A percentile compares a stretch with the other conserved stretches of the same genome.
Evolutionary conservation across 2,329 filamentous ascomycete species (phyloP).

Genomic region (Aspergillus sclerotialis): DNA sequence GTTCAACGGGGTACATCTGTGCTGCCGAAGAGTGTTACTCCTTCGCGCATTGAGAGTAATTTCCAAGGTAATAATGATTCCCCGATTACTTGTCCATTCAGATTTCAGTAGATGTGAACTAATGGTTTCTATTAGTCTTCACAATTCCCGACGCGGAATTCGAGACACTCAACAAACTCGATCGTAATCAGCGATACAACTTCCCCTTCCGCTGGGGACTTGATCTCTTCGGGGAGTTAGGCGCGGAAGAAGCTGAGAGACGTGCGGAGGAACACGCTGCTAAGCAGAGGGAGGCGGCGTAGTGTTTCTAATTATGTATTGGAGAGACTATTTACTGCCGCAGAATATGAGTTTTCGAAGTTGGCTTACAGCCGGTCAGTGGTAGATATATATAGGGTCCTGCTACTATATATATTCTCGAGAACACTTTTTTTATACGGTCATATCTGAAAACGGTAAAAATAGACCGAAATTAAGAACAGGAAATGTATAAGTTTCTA

Average conservation of each 20-base stretch:
- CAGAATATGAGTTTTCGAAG: too few species aligned
- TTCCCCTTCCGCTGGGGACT: conserved; percentile 32
- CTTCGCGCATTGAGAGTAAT: conserved; percentile 45
- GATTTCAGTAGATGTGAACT: not conserved
- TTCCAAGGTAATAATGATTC: conserved; percentile 31
- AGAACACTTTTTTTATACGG: too few species aligned
- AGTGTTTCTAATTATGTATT: too few species aligned
- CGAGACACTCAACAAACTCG: conserved; percentile 26
- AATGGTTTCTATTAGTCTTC: conserved; percentile 15
- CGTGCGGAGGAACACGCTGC: conserved; percentile 23
- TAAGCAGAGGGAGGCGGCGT: conserved; percentile 11
- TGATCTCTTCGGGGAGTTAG: conserved; percentile 32
- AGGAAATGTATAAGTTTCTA: too few species aligned
- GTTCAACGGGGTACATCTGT: conserved; percentile 49
- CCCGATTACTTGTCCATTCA: not conserved
- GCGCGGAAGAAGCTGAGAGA: conserved; percentile 23
- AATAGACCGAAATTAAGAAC: too few species aligned
- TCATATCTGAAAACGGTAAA: too few species aligned
- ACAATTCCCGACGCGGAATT: conserved; percentile 29
- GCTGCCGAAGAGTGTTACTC: conserved; percentile 50
- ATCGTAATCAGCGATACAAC: conserved; percentile 31
- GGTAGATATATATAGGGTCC: too few species aligned
- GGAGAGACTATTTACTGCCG: too few species aligned
- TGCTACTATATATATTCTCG: too few species aligned
- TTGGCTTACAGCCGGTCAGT: too few species aligned